Evolutionary conservation across 768 basidiomycete species (phyloP).

Genomic region (Serpula lacrymans): DNA sequence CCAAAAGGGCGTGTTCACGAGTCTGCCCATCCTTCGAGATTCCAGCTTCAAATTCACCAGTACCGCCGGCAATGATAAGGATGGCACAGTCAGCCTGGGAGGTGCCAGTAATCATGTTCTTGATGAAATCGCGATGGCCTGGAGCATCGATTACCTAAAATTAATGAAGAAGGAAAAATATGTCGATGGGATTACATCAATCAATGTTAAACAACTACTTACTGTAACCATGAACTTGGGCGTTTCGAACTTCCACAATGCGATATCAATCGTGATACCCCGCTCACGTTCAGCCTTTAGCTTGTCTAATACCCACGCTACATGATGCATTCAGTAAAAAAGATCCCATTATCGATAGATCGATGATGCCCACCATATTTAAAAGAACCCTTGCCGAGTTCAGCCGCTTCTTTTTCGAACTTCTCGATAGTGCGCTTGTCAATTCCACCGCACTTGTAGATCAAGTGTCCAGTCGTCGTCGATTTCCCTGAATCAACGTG

Average conservation of each 20-base stretch:
- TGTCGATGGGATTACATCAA: background rate
- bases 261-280: conserved; percentile 99
- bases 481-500: conserved; percentile 99
- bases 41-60: conserved; percentile 99
- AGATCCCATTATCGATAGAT: conserved; percentile 16
- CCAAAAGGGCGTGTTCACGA: conserved; percentile 99
- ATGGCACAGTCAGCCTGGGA: conserved; percentile 99
- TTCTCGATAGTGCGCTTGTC: conserved; percentile 99
- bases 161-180: conserved; percentile 13
- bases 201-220: conserved; percentile 29
- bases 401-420: conserved; percentile 99
- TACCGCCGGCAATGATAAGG: conserved; percentile 98
- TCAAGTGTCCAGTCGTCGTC: conserved; percentile 99
- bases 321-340: conserved; percentile 27
- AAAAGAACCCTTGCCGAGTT: conserved; percentile 99
- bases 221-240: conserved; percentile 94
- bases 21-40: conserved; percentile 99
- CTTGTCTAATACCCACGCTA: conserved; percentile 99
- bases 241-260: conserved; percentile 99
- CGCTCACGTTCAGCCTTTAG: conserved; percentile 99
- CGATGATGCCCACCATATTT: conserved; percentile 73
- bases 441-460: conserved; percentile 99
- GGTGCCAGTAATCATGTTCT: conserved; percentile 99
- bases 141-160: conserved; percentile 96
- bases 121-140: conserved; percentile 99